Percentiles rank a stretch among this genome's conserved stretches.
Conservation (phyloP, 176 grass and related monocot species). For the Zoysia pacifica region DNA sequence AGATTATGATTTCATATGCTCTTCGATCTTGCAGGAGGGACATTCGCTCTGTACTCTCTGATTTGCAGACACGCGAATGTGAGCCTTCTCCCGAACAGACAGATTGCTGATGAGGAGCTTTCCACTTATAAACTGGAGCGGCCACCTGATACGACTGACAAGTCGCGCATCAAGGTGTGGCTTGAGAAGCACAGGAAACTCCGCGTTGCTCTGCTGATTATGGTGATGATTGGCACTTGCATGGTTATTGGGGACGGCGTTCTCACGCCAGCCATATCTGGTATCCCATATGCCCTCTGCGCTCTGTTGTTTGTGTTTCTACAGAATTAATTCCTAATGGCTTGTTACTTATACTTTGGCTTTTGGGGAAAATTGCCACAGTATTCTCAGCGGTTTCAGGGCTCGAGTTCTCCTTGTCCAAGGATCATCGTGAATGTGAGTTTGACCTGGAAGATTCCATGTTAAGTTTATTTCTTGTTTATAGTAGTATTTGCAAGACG, state of each 20-base stretch:
- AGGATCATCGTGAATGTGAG: slow-evolving; percentile 89
- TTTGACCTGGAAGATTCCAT: background rate
- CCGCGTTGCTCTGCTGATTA: slow-evolving; percentile 67
- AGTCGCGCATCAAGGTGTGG: slow-evolving; percentile 65
- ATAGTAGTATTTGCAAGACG: background rate
- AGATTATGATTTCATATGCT: background rate
- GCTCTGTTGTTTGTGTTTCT: slow-evolving; percentile 14
- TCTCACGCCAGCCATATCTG: slow-evolving; percentile 94
- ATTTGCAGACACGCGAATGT: slow-evolving; percentile 97
- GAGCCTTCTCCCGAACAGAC: slow-evolving; percentile 85
- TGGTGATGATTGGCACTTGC: slow-evolving; percentile 95
- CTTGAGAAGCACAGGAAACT: slow-evolving; percentile 92
- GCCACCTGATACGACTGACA: slow-evolving; percentile 53
- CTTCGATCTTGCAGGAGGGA: slow-evolving; percentile 64
- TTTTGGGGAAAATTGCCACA: slow-evolving; percentile 42
- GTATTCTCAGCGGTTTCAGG: slow-evolving; percentile 98
- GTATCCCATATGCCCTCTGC: slow-evolving; percentile 35
- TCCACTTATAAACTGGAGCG: slow-evolving; percentile 91
- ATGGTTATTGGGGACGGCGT: slow-evolving; percentile 99
- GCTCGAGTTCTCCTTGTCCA: slow-evolving; percentile 86
- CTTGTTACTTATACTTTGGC: slow-evolving; percentile 25
- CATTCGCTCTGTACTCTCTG: slow-evolving; percentile 89
- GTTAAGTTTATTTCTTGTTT: background rate
- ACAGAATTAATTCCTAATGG: slow-evolving; percentile 7
- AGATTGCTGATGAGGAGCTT: slow-evolving; percentile 91